Base-by-base conservation (phyloP, 2,329 filamentous ascomycete species). In the Stachybotrys chlorohalonatus region DNA sequence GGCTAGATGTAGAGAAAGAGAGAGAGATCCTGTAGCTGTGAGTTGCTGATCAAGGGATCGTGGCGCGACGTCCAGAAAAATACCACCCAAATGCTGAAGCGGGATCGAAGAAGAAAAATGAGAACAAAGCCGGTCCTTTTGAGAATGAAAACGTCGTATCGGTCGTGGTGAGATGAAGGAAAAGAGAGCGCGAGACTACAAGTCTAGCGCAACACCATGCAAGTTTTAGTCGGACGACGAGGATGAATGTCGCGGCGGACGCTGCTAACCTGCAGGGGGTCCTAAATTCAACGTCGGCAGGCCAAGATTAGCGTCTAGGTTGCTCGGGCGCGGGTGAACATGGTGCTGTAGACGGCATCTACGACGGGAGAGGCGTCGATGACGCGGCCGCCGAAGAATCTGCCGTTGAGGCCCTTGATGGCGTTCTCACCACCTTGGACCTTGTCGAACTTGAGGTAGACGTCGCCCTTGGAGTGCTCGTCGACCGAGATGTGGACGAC, bases 401-500 rank as follows among this genome's bases (percentile, higher is more conserved):
- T 87, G 67, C 94, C 94, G 73, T 99, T 97, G 59, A 99, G 84
- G 68, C 94, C 94, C 72, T 95, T 95, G 75, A 97, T 95, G 65
- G 94, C 94, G 70, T 96, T 97, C 74, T 96, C 90, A 69, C 93
- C 93, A 64, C 93, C 93, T 70, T 92, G 85, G 59, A 97, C 89
- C 67, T 90, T 88, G 74, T 96, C 91, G 76, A 99, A 99, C 73
- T 99, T 99, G 71, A 99, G 85, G 73, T 96, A 99, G 64, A 99
- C 93, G 70, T 99, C 94, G 73, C 94, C 94, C 72, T 89, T 84
- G 51, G 91, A 94, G 75, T 95, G 95, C 62, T 89, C 85, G 77
- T 97, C 93, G 73, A 96, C 82, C 64, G 91, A 84, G 74, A 97
- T 95, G 83, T 99, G 94, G 71, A 97, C 91, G 66, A 99, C 93